A percentile compares a stretch with the other conserved stretches of the same genome.
phyloP scores from a whole-genome alignment of 805 yeast genomes.

The Kazachstania africana region DNA sequence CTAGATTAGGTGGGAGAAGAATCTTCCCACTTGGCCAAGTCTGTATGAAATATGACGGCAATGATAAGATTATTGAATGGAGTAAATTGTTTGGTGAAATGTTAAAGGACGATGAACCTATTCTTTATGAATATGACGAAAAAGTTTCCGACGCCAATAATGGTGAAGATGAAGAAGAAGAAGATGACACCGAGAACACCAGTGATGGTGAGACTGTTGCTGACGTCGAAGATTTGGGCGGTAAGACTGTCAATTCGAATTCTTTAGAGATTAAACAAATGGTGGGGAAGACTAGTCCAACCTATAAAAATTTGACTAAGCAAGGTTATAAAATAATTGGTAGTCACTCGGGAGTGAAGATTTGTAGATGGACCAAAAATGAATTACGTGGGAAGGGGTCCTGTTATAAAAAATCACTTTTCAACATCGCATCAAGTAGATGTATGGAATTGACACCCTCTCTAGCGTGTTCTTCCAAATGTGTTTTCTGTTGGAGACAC shows the following conservation, averaged over 20 bases:
- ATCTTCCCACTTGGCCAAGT: constrained; percentile 74
- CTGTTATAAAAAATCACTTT: constrained; percentile 84
- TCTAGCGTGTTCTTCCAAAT: constrained; percentile 84
- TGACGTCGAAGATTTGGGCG: constrained; percentile 86
- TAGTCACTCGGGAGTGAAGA: constrained; percentile 88
- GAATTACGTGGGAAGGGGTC: constrained; percentile 91
- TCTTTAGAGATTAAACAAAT: constrained; percentile 48
- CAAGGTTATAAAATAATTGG: constrained; percentile 93
- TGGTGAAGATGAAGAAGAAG: constrained; percentile 22
- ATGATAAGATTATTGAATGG: constrained; percentile 55
- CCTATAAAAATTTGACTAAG: constrained; percentile 75
- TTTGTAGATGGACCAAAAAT: constrained; percentile 92
- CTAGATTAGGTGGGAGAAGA: constrained; percentile 78
- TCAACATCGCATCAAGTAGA: constrained; percentile 80
- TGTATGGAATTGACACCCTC: constrained; percentile 97
- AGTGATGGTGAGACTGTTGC: constrained; percentile 34
- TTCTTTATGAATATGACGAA: constrained; percentile 46
- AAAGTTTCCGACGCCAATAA: constrained; percentile 43
- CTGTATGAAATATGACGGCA: constrained; percentile 65
- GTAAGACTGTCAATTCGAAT: constrained; percentile 15
- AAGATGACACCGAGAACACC: constrained; percentile 22
- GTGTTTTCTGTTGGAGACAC: constrained; percentile 96
- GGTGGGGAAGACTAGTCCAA: constrained; percentile 86
- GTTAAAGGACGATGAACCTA: constrained; percentile 61
- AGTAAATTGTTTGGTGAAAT: constrained; percentile 44